phyloP scores from a whole-genome alignment of 768 basidiomycete species.

The Asterophora parasitica region DNA sequence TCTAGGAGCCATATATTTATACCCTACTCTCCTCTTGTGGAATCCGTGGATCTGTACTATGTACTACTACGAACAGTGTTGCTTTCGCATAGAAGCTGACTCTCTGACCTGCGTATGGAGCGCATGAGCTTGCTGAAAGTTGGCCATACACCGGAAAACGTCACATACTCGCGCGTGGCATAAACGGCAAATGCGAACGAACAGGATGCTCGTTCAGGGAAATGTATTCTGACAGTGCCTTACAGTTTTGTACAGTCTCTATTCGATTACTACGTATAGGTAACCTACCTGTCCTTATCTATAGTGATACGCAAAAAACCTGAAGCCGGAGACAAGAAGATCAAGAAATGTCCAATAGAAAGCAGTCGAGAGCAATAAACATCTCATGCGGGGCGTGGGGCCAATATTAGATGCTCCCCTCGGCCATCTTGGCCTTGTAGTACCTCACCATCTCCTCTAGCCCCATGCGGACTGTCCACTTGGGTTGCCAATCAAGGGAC shows the following conservation, averaged over 20 bases:
- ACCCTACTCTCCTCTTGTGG: not conserved
- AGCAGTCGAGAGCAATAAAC: not conserved
- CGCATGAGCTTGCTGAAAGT: too few species aligned
- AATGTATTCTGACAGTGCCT: too few species aligned
- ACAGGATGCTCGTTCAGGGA: too few species aligned
- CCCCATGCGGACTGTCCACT: constrained; percentile 91
- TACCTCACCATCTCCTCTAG: constrained; percentile 93
- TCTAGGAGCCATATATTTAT: too few species aligned
- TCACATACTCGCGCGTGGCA: too few species aligned
- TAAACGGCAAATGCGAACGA: too few species aligned
- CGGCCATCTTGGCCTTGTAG: constrained; percentile 86
- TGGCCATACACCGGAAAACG: too few species aligned
- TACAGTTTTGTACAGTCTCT: too few species aligned
- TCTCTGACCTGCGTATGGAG: too few species aligned
- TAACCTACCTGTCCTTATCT: constrained; percentile 2
- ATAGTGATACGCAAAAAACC: not conserved
- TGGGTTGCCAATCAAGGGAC: constrained; percentile 82
- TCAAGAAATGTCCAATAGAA: not conserved
- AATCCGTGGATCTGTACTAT: not conserved
- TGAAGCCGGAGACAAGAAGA: not conserved
- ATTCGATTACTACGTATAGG: too few species aligned
- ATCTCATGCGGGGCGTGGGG: not conserved
- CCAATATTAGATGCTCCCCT: constrained; percentile 60
- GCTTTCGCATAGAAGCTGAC: not conserved
- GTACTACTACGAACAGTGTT: not conserved